These are phyloP conservation scores for Triticum dicoccoides DNA, from an alignment of 176 grass and related monocot genomes.

Conservation along the genomic window DNA sequence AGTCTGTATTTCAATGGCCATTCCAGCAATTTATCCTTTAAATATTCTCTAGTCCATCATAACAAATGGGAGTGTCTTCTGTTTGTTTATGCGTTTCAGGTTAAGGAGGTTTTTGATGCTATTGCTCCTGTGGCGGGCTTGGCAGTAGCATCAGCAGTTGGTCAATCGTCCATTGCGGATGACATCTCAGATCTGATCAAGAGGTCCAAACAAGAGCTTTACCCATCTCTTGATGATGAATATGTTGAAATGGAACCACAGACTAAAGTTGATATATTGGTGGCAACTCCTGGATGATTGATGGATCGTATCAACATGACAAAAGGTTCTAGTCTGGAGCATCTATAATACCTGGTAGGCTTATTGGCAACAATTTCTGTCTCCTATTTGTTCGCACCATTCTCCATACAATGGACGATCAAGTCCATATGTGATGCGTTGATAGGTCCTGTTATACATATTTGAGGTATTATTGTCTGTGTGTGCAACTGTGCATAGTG, in stretches of 20 bases:
- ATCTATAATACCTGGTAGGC: slow-evolving; percentile 72
- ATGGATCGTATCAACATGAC: slow-evolving; percentile 95
- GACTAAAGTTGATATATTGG: slow-evolving; percentile 86
- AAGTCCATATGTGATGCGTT: neutral
- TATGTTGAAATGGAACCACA: slow-evolving; percentile 67
- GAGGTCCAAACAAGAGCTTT: slow-evolving; percentile 56
- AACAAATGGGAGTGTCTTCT: neutral
- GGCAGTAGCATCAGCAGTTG: slow-evolving; percentile 38
- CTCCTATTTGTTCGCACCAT: neutral
- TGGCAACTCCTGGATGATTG: slow-evolving; percentile 85
- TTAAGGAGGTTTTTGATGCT: slow-evolving; percentile 91
- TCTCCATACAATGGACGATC: neutral
- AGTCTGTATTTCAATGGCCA: neutral
- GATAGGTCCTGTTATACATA: neutral
- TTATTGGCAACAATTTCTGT: neutral
- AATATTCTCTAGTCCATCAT: neutral
- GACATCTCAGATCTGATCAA: slow-evolving; percentile 63
- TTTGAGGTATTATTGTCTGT: neutral
- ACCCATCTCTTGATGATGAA: slow-evolving; percentile 62
- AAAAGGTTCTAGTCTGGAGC: slow-evolving; percentile 82
- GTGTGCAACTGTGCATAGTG: neutral
- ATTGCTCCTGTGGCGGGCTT: slow-evolving; percentile 79
- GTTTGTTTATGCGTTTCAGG: slow-evolving; percentile 38
- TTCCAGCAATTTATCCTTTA: neutral
- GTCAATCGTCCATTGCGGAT: slow-evolving; percentile 39